Evolutionary conservation across 805 yeast genomes (phyloP), one percentile per base, ranked within the genome.

Genomic region (Wickerhamiella dianesei): DNA sequence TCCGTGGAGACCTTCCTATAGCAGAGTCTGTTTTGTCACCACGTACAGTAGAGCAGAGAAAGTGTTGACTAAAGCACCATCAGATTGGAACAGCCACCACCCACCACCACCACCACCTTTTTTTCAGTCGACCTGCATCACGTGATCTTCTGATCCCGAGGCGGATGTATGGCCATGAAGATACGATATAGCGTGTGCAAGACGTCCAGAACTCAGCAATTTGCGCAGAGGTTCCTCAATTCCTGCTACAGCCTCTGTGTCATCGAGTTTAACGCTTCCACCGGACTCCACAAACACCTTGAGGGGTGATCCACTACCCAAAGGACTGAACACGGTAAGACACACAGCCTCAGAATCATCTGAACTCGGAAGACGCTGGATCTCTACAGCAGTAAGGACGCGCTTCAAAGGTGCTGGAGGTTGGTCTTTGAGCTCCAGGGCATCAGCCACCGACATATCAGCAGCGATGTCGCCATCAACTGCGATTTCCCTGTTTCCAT

Each of bases 371-470:
- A 25, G 32, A 25, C 32, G 32, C 17, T 36, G 39, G 6, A 36
- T 5, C 13, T 53, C 47, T 0, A 48, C 49, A 9, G 46, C 40
- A 3, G 50, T 22, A 20, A 37, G 41, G 8, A 51, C 35, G 36
- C 46, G 46, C 18, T 49, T 47, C 6, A n/a, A 36, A 6, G 16
- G 39, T n/a, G 39, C 39, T 9, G 16, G 39, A n/a, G 39, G 19
- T n/a, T 36, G 8, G 14, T 36, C 19, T 5, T 6, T n/a, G 39
- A 39, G 25, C 25, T 45, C 58, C 8, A 52, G 43, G 1, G 58
- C 60, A 22, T 57, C 60, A 16, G 57, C 57, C 36, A 57, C 50
- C 25, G 53, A 53, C n/a, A 57, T 40, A 37, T 57, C 60, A 9
- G 46, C 36, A 14, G 53, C 52, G 21, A 45, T 50, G 14, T 40